phyloP scores from a whole-genome alignment of 129 eudicot genomes.

The Oenanthe sinensis region DNA sequence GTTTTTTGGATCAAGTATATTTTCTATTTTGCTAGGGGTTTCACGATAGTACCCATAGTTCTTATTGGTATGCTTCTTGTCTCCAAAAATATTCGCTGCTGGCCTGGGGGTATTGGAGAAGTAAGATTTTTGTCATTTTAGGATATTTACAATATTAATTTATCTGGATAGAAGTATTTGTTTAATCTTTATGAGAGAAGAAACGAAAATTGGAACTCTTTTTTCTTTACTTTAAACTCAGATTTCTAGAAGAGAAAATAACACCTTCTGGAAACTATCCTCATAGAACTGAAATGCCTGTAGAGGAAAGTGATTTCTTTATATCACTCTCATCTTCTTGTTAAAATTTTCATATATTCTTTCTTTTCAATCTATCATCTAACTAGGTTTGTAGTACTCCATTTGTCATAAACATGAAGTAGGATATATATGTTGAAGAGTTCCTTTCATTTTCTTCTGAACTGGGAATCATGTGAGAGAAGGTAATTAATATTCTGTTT shows the following conservation, averaged over 20 bases:
- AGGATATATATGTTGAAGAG: neutral
- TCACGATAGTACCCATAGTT: neutral
- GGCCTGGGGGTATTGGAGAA: neutral
- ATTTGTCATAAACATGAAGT: neutral
- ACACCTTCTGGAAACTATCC: neutral
- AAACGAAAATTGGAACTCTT: neutral
- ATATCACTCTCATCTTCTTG: neutral
- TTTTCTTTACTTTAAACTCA: neutral
- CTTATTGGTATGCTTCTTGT: neutral
- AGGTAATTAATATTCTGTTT: neutral
- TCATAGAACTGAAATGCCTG: neutral
- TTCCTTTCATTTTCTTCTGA: neutral
- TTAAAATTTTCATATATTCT: neutral
- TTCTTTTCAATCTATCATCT: neutral
- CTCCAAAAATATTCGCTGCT: neutral
- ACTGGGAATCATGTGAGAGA: neutral
- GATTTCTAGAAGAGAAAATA: neutral
- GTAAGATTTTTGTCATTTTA: no score
- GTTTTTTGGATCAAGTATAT: neutral
- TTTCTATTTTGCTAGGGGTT: neutral
- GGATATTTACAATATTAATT: neutral
- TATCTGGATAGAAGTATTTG: neutral
- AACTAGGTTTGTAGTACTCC: neutral
- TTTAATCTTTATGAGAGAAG: neutral
- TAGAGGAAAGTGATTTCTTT: neutral